These are phyloP conservation scores for Metschnikowia cerradonensis DNA, from an alignment of 805 yeast species.

Conservation along the genomic window DNA sequence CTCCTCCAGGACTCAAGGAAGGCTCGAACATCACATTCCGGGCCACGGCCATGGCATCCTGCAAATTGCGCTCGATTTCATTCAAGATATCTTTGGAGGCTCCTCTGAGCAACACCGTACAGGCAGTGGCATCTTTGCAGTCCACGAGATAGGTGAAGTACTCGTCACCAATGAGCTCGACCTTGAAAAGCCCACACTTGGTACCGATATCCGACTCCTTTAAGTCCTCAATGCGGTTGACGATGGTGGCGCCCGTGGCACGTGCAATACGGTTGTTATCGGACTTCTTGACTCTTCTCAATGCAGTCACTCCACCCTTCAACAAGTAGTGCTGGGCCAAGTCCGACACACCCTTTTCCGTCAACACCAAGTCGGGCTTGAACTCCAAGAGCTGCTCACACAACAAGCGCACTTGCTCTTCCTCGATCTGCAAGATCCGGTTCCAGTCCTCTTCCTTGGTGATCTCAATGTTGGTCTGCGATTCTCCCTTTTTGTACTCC, in stretches of 20 bases:
- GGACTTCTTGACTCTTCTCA: constrained; percentile 91
- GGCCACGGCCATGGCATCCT: constrained; percentile 98
- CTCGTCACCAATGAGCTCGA: constrained; percentile 95
- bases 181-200: constrained; percentile 84
- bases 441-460: constrained; percentile 96
- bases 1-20: constrained; percentile 95
- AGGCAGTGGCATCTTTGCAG: constrained; percentile 85
- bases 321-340: constrained; percentile 94
- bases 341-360: constrained; percentile 98
- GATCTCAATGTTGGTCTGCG: constrained; percentile 96
- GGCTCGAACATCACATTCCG: constrained; percentile 95
- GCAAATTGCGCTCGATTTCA: constrained; percentile 94
- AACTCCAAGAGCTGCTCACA: constrained; percentile 81
- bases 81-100: constrained; percentile 95
- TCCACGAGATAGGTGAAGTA: constrained; percentile 82
- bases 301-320: constrained; percentile 87
- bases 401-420: constrained; percentile 86
- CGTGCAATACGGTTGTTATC: constrained; percentile 96
- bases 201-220: constrained; percentile 88
- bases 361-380: constrained; percentile 91
- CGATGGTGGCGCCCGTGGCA: constrained; percentile 97
- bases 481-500: constrained; percentile 98
- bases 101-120: constrained; percentile 89
- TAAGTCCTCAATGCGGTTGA: constrained; percentile 91
- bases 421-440: constrained; percentile 91